These are phyloP conservation scores for Rickenella mellea DNA, from an alignment of 768 basidiomycete species.

Conservation along the genomic window DNA sequence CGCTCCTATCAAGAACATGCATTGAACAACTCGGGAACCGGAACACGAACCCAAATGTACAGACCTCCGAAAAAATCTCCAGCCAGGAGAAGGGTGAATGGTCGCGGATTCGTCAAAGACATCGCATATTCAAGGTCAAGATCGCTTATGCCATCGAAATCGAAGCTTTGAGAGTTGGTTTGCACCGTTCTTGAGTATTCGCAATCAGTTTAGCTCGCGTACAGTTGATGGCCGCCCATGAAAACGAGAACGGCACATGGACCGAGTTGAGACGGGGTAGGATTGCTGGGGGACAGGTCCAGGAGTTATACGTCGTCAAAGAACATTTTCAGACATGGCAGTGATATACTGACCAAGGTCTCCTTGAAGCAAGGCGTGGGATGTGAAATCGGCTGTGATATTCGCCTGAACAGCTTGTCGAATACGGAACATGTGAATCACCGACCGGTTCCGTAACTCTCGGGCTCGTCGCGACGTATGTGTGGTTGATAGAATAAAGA, in stretches of 20 bases:
- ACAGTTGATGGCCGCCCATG: conserved; percentile 25
- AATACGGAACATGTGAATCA: not conserved
- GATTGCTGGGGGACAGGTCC: conserved; percentile 30
- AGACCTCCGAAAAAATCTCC: conserved; percentile 19
- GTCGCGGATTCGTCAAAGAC: conserved; percentile 19
- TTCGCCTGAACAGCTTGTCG: not conserved
- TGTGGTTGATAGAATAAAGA: conserved; percentile 25
- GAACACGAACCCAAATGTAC: not conserved
- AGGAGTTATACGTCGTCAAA: conserved; percentile 15
- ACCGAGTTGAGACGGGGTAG: conserved; percentile 20
- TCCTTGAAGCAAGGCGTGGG: conserved; percentile 33
- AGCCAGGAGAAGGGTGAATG: conserved; percentile 22
- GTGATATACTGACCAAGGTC: conserved; percentile 18
- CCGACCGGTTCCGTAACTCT: conserved; percentile 30
- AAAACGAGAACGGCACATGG: conserved; percentile 19
- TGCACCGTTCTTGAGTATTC: conserved; percentile 14
- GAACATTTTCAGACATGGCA: not conserved
- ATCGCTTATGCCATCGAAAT: conserved; percentile 19
- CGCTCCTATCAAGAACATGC: conserved; percentile 9
- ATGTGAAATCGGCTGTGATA: conserved; percentile 40
- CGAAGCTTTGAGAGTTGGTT: conserved; percentile 12
- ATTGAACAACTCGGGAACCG: no score
- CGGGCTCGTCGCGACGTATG: conserved; percentile 18
- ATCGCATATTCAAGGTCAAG: conserved; percentile 24
- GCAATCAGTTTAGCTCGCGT: not conserved